These are phyloP conservation scores for Hyparrhenia diplandra DNA, from an alignment of 176 grass and related monocot genomes.

Conservation along the genomic window DNA sequence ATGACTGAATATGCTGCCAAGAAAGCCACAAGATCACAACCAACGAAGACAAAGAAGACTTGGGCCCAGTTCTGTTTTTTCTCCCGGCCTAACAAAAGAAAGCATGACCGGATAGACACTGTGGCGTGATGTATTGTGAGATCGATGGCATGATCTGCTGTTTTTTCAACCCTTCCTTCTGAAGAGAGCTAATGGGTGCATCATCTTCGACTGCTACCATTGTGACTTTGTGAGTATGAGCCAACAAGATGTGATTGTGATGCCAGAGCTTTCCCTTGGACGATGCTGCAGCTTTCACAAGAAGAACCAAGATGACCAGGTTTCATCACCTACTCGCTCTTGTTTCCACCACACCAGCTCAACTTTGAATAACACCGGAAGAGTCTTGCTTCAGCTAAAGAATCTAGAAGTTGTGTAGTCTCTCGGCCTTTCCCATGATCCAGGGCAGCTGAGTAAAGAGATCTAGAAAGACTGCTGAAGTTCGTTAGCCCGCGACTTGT, in stretches of 20 bases:
- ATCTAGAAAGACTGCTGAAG: background rate
- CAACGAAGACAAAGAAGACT: conserved; percentile 61
- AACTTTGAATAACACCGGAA: background rate
- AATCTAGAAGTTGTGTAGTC: background rate
- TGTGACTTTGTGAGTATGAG: background rate
- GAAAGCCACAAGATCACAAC: conserved; percentile 53
- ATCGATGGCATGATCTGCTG: background rate
- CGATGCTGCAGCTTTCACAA: conserved; percentile 14
- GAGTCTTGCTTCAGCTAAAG: background rate
- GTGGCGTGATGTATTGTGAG: conserved; percentile 35
- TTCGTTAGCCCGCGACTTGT: background rate
- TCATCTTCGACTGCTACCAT: background rate
- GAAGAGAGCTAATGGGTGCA: background rate
- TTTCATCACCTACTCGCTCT: background rate
- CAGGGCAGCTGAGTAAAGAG: background rate
- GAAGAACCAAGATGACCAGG: conserved; percentile 1
- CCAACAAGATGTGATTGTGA: conserved; percentile 6
- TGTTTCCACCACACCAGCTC: background rate
- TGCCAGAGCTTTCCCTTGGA: background rate
- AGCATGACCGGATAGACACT: conserved; percentile 68
- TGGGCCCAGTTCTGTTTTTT: conserved; percentile 85
- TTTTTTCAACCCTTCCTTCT: background rate
- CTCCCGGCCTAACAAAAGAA: conserved; percentile 92
- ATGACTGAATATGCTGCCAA: conserved; percentile 65
- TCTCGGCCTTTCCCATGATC: background rate